These are phyloP conservation scores for Hyphopichia burtonii DNA, from an alignment of 1,139 yeast genomes.

Conservation along the genomic window DNA sequence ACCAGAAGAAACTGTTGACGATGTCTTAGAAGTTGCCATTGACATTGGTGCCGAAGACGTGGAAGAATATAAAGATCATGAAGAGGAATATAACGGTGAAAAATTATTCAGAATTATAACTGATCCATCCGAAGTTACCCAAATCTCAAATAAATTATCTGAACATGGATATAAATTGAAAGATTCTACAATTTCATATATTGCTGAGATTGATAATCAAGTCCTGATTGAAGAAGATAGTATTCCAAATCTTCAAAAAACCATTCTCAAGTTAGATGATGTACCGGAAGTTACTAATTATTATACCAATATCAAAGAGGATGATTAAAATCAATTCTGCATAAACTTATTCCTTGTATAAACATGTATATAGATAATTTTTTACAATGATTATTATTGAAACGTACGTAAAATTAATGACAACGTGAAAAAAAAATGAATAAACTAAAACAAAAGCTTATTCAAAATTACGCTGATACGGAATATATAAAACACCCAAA, in stretches of 20 bases:
- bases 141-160: conserved; percentile 59
- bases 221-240: conserved; percentile 55
- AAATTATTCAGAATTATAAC: conserved; percentile 44
- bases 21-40: conserved; percentile 66
- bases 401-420: not conserved
- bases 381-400: not conserved
- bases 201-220: conserved; percentile 61
- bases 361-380: not conserved
- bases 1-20: conserved; percentile 51
- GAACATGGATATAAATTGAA: conserved; percentile 55
- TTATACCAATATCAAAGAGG: conserved; percentile 52
- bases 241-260: conserved; percentile 52
- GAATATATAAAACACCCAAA: too few species aligned
- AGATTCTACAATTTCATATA: conserved; percentile 69
- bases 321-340: conserved; percentile 1
- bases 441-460: not conserved
- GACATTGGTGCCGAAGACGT: conserved; percentile 88
- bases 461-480: not conserved
- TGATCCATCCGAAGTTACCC: conserved; percentile 60
- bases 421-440: not conserved
- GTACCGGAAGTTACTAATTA: conserved; percentile 80
- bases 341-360: not conserved
- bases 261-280: conserved; percentile 63
- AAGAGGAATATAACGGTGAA: conserved; percentile 42
- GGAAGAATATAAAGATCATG: conserved; percentile 47